Percentiles rank a stretch among this genome's conserved stretches.
Evolutionary conservation across 495 filamentous ascomycete species (phyloP).

Genomic region (Extremus antarcticus): DNA sequence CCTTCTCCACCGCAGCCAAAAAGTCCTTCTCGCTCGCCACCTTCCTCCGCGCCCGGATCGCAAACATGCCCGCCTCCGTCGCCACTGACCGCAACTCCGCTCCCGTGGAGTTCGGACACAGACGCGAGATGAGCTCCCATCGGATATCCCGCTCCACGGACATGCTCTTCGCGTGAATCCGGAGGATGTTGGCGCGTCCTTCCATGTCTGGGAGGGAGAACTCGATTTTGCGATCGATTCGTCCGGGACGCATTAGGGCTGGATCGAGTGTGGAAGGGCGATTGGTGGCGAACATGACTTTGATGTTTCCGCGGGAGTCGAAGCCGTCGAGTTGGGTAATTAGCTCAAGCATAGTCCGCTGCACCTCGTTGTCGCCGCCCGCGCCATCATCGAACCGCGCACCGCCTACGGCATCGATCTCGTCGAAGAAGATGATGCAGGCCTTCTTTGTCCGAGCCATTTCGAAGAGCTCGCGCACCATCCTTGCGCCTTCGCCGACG

Average conservation of each 20-base stretch:
- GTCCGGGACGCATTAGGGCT: slow-evolving; percentile 90
- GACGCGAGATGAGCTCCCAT: slow-evolving; percentile 92
- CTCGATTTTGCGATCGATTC: slow-evolving; percentile 98
- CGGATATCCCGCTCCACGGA: slow-evolving; percentile 96
- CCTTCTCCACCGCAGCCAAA: slow-evolving; percentile 93
- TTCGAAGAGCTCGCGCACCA: slow-evolving; percentile 98
- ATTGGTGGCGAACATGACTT: slow-evolving; percentile 99
- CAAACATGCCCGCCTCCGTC: slow-evolving; percentile 99
- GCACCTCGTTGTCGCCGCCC: slow-evolving; percentile 98
- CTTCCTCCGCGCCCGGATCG: slow-evolving; percentile 92
- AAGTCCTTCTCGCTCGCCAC: slow-evolving; percentile 99
- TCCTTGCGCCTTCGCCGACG: slow-evolving; percentile 91
- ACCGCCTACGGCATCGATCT: slow-evolving; percentile 94
- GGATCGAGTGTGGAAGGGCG: slow-evolving; percentile 91
- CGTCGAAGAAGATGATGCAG: slow-evolving; percentile 99
- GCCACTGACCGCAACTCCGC: slow-evolving; percentile 91
- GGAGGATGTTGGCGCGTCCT: slow-evolving; percentile 90
- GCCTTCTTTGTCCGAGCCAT: slow-evolving; percentile 99
- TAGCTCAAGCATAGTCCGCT: slow-evolving; percentile 95
- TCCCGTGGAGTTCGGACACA: slow-evolving; percentile 95
- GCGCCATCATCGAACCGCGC: slow-evolving; percentile 98
- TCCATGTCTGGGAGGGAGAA: slow-evolving; percentile 95
- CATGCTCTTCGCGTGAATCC: slow-evolving; percentile 99
- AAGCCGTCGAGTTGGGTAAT: slow-evolving; percentile 98
- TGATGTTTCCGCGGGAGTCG: slow-evolving; percentile 95